Evolutionary conservation across 208 protist genomes (phyloP).

Genomic region (Leishmania arabica): DNA sequence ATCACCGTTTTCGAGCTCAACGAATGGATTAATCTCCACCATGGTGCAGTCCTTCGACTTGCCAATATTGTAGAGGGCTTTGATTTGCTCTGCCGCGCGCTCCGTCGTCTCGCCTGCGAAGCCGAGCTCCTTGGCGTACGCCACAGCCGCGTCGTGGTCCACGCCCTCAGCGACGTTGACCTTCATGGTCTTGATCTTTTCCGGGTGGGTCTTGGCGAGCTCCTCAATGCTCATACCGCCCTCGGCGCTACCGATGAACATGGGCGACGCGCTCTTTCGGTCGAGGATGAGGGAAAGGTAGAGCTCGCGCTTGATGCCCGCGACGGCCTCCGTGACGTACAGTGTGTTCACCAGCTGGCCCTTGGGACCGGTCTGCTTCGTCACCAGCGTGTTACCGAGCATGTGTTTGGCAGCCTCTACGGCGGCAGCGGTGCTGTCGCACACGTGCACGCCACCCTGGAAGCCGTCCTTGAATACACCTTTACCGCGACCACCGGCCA

Average conservation of each 20-base stretch:
- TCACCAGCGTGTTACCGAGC: constrained; percentile 98
- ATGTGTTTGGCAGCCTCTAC: constrained; percentile 93
- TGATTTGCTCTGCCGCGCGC: constrained; percentile 93
- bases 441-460: constrained; percentile 93
- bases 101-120: constrained; percentile 81
- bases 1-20: constrained; percentile 94
- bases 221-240: constrained; percentile 99
- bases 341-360: constrained; percentile 93
- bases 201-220: constrained; percentile 94
- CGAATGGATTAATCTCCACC: constrained; percentile 99
- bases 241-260: constrained; percentile 94
- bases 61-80: constrained; percentile 97
- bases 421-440: constrained; percentile 83
- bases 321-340: constrained; percentile 90
- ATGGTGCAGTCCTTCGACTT: constrained; percentile 96
- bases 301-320: constrained; percentile 95
- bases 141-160: constrained; percentile 76
- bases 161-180: constrained; percentile 95
- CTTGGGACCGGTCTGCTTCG: constrained; percentile 98
- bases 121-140: constrained; percentile 91
- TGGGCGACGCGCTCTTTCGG: constrained; percentile 89
- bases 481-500: constrained; percentile 98
- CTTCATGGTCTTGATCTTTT: constrained; percentile 95
- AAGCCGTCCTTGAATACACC: constrained; percentile 98
- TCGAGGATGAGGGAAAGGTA: constrained; percentile 99